phyloP scores from a whole-genome alignment of 2,329 filamentous ascomycete species.

The Alternaria conjuncta region DNA sequence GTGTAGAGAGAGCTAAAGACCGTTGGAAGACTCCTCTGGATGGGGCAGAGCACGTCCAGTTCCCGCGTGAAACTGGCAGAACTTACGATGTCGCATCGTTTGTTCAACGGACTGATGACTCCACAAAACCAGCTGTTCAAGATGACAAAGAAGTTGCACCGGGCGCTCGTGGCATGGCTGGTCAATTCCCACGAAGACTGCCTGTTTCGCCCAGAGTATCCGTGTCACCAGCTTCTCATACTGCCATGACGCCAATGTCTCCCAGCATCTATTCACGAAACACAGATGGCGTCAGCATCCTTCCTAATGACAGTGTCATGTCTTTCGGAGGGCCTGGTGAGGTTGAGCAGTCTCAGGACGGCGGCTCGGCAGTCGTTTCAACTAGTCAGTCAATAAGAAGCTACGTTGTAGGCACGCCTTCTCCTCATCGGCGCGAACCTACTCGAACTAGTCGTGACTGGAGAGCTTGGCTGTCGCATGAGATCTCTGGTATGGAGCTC shows the following conservation, averaged over 20 bases:
- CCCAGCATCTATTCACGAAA: conserved; percentile 57
- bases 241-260: conserved; percentile 45
- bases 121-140: not conserved
- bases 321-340: conserved; percentile 28
- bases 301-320: conserved; percentile 44
- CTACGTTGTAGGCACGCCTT: conserved; percentile 47
- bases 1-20: conserved; percentile 47
- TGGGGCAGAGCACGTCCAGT: conserved; percentile 35
- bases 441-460: conserved; percentile 52
- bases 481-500: conserved; percentile 49
- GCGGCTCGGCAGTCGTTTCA: conserved; percentile 52
- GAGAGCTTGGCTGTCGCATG: conserved; percentile 55
- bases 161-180: too few species aligned
- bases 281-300: conserved; percentile 48
- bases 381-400: conserved; percentile 54
- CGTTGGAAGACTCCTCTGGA: conserved; percentile 53
- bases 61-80: conserved; percentile 37
- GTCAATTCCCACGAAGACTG: not conserved
- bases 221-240: conserved; percentile 12
- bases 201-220: conserved; percentile 4
- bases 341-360: conserved; percentile 12
- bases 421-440: conserved; percentile 28
- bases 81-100: conserved; percentile 22
- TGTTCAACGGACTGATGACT: not conserved
- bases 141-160: not conserved